Evolutionary conservation across 140 eudicot genomes (phyloP).

Genomic region (Stevia rebaudiana): DNA sequence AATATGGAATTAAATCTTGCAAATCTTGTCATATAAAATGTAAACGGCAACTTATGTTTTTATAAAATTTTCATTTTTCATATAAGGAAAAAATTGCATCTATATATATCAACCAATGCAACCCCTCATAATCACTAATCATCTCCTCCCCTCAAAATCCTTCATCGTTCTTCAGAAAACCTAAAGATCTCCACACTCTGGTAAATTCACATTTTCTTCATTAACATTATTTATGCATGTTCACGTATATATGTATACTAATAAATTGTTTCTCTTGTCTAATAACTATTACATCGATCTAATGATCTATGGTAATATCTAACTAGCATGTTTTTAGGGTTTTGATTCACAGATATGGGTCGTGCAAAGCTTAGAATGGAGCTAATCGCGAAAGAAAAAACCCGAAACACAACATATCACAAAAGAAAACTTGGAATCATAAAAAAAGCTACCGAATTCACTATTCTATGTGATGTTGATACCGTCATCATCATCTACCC

Average conservation of each 20-base stretch:
- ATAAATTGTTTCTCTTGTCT: too few species aligned
- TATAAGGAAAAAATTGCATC: too few species aligned
- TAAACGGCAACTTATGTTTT: too few species aligned
- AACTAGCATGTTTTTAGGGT: neutral
- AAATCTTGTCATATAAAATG: too few species aligned
- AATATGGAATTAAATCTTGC: too few species aligned
- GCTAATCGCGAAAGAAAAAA: constrained; percentile 27
- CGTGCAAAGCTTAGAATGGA: constrained; percentile 28
- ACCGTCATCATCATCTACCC: constrained; percentile 40
- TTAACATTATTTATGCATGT: neutral
- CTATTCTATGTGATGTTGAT: constrained; percentile 44
- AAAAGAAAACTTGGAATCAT: constrained; percentile 29
- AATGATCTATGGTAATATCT: too few species aligned
- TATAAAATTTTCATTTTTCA: too few species aligned
- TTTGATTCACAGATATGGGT: constrained; percentile 24
- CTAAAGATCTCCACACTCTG: neutral
- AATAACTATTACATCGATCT: too few species aligned
- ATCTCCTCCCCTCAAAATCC: neutral
- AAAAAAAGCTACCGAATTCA: constrained; percentile 37
- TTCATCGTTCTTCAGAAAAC: neutral
- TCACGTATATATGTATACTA: too few species aligned
- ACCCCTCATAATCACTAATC: too few species aligned
- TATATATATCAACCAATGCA: too few species aligned
- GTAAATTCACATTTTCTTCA: neutral
- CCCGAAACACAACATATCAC: constrained; percentile 24